phyloP scores from a whole-genome alignment of 179 eudicot genomes.

The Spergularia azorica region DNA sequence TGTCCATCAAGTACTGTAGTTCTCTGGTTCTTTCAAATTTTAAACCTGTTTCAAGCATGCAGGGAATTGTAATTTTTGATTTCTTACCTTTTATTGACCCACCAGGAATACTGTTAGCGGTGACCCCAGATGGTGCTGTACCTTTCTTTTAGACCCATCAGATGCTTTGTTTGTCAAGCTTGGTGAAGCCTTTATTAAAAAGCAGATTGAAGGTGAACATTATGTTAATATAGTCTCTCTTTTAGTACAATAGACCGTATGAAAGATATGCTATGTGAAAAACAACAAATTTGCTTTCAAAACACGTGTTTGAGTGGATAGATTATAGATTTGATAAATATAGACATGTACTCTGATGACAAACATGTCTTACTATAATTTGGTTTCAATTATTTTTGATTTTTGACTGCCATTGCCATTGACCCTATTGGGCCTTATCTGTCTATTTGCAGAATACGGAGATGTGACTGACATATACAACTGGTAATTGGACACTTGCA shows the following conservation, averaged over 20 bases:
- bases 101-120: constrained; percentile 78
- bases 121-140: constrained; percentile 95
- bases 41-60: background rate
- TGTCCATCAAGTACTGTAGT: background rate
- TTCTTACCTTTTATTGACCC: background rate
- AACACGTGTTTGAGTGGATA: background rate
- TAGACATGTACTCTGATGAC: background rate
- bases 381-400: background rate
- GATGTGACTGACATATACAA: constrained; percentile 95
- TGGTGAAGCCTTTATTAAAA: constrained; percentile 87
- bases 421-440: constrained; percentile 7
- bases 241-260: no score
- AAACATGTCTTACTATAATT: background rate
- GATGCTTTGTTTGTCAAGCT: constrained; percentile 85
- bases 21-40: background rate
- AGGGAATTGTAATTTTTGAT: constrained; percentile 12
- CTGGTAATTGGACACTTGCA: constrained; percentile 58
- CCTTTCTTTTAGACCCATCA: constrained; percentile 93
- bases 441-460: constrained; percentile 79
- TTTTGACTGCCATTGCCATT: constrained; percentile 7
- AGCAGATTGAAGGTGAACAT: constrained; percentile 72
- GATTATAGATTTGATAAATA: background rate
- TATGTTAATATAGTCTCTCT: background rate
- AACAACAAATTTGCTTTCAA: background rate
- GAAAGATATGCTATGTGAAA: no score